Conservation (phyloP, 2,329 filamentous ascomycete species). For the Capronia epimyces region DNA sequence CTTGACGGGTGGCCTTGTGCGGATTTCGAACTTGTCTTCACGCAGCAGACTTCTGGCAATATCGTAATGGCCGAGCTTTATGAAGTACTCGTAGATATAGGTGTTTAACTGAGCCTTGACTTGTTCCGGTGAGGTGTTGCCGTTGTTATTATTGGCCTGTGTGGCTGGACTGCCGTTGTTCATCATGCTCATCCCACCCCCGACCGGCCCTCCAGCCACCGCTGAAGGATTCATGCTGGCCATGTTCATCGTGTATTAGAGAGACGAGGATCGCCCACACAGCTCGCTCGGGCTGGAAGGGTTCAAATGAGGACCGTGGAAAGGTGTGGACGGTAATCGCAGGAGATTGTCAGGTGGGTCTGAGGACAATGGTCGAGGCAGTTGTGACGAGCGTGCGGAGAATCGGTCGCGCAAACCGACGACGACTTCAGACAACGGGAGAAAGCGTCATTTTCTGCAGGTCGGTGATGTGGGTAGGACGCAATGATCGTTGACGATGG, state of each 20-base stretch:
- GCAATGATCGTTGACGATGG: conserved; percentile 2
- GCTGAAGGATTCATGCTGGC: conserved; percentile 50
- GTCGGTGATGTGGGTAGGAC: conserved; percentile 1
- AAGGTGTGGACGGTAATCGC: conserved; percentile 6
- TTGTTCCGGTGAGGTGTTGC: conserved; percentile 28
- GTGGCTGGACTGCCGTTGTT: conserved; percentile 43
- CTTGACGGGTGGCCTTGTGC: conserved; percentile 52
- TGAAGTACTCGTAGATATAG: conserved; percentile 68
- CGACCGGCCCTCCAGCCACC: conserved; percentile 49
- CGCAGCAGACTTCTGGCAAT: conserved; percentile 70
- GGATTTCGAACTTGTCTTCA: conserved; percentile 57
- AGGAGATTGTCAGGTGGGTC: conserved; percentile 19
- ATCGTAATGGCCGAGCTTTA: conserved; percentile 78
- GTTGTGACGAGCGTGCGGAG: conserved; percentile 18
- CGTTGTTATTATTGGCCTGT: conserved; percentile 40
- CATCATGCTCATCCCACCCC: conserved; percentile 50
- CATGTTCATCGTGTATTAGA: conserved; percentile 47
- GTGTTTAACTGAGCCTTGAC: conserved; percentile 52
- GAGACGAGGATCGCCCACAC: not conserved
- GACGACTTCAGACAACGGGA: conserved; percentile 22
- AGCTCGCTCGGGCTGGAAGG: not conserved
- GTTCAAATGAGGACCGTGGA: conserved; percentile 1
- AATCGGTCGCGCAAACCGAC: conserved; percentile 27
- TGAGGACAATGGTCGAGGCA: conserved; percentile 7
- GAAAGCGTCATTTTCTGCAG: conserved; percentile 21